phyloP scores from a whole-genome alignment of 306 rosid species.

The Vicia faba region DNA sequence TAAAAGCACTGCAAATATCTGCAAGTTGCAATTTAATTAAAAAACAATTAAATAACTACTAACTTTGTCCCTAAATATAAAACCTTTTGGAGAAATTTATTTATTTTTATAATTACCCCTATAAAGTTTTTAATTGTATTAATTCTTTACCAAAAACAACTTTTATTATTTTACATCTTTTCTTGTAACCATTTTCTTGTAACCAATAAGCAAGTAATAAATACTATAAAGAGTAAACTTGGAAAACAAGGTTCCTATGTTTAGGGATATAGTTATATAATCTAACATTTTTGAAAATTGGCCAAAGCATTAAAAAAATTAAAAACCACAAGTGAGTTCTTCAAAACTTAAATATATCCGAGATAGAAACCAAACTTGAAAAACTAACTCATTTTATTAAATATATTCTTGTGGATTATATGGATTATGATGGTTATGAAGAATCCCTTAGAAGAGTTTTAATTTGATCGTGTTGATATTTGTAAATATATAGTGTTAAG shows the following conservation, averaged over 20 bases:
- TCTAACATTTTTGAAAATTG: background rate
- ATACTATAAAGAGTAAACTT: background rate
- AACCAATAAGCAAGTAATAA: background rate
- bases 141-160: background rate
- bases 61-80: background rate
- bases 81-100: background rate
- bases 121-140: background rate
- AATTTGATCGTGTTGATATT: background rate
- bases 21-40: slow-evolving; percentile 35
- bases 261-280: background rate
- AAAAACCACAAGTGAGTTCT: slow-evolving; percentile 17
- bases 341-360: slow-evolving; percentile 12
- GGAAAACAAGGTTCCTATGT: background rate
- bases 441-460: background rate
- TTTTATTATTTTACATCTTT: background rate
- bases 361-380: background rate
- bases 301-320: slow-evolving; percentile 1
- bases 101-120: background rate
- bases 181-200: too few species aligned
- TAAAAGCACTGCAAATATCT: slow-evolving; percentile 68
- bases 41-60: background rate
- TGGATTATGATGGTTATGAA: too few species aligned
- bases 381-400: background rate
- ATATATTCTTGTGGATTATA: too few species aligned
- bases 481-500: too few species aligned